Evolutionary conservation across 345 rosid species (phyloP).

Genomic region (Cardamine chenopodiifolia): DNA sequence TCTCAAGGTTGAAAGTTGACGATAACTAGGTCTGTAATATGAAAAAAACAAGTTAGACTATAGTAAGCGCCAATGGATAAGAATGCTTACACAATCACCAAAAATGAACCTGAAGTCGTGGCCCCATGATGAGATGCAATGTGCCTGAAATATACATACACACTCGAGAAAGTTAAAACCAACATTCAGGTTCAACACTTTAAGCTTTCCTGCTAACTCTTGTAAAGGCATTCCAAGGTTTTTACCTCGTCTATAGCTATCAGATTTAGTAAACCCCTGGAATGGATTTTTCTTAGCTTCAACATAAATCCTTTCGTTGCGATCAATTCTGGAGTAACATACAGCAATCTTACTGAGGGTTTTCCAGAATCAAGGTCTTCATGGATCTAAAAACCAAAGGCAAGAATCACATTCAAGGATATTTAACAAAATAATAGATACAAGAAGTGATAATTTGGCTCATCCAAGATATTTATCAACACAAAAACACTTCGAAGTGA

Average conservation of each 20-base stretch:
- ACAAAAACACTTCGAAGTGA: not conserved
- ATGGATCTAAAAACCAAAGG: constrained; percentile 59
- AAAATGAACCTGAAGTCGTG: constrained; percentile 90
- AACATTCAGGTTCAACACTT: constrained; percentile 9
- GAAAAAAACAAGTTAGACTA: constrained; percentile 21
- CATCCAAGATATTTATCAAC: not conserved
- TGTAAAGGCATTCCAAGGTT: constrained; percentile 5
- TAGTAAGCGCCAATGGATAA: not conserved
- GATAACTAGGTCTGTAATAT: constrained; percentile 73
- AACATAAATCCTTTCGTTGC: constrained; percentile 86
- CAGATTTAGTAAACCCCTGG: constrained; percentile 88
- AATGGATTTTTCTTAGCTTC: constrained; percentile 69
- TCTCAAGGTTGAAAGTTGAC: constrained; percentile 85
- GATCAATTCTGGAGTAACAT: constrained; percentile 91
- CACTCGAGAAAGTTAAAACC: constrained; percentile 15
- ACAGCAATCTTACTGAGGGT: constrained; percentile 76
- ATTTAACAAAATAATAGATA: not conserved
- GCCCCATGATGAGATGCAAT: constrained; percentile 98
- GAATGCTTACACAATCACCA: constrained; percentile 20
- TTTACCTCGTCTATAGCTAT: constrained; percentile 93
- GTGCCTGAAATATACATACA: constrained; percentile 68
- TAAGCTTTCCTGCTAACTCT: constrained; percentile 15
- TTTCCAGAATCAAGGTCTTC: constrained; percentile 91
- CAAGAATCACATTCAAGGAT: constrained; percentile 22
- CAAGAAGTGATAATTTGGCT: not conserved